Evolutionary conservation across 257 asterid genomes (phyloP).

Genomic region (Schizonepeta tenuifolia): DNA sequence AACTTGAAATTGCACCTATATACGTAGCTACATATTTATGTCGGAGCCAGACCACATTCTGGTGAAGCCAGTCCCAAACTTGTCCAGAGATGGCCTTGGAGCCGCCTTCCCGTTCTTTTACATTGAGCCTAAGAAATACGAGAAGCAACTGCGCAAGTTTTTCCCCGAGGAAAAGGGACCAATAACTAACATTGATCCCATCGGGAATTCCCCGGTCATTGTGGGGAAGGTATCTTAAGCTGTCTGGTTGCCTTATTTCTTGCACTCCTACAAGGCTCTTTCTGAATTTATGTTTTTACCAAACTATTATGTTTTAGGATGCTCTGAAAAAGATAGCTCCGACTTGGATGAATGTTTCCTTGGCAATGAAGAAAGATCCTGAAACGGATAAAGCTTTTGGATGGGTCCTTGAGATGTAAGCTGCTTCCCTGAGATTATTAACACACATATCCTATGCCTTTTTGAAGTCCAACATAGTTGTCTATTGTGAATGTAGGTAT

Average conservation of each 20-base stretch:
- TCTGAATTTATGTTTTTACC: constrained; percentile 9
- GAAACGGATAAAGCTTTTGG: constrained; percentile 94
- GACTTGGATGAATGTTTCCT: constrained; percentile 96
- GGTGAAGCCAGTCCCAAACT: constrained; percentile 91
- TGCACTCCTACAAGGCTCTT: constrained; percentile 11
- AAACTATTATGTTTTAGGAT: constrained; percentile 53
- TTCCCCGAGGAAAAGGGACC: constrained; percentile 80
- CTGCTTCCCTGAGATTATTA: constrained; percentile 3
- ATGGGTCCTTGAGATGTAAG: constrained; percentile 99
- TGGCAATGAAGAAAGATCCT: constrained; percentile 95
- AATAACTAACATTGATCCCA: constrained; percentile 84
- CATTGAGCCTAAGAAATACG: constrained; percentile 86
- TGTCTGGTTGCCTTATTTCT: constrained; percentile 13
- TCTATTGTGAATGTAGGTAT: constrained; percentile 61
- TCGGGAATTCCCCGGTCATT: constrained; percentile 96
- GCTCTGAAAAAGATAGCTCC: constrained; percentile 82
- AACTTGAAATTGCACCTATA: background rate
- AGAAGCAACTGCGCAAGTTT: constrained; percentile 70
- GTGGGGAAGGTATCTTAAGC: constrained; percentile 65
- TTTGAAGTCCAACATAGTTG: constrained; percentile 12
- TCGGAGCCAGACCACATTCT: constrained; percentile 94
- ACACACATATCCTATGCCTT: background rate
- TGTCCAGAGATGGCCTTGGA: constrained; percentile 68
- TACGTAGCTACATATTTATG: constrained; percentile 85
- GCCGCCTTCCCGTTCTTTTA: constrained; percentile 97